phyloP scores from a whole-genome alignment of 73 alveolate genomes.

The Paramecium octaurelia region DNA sequence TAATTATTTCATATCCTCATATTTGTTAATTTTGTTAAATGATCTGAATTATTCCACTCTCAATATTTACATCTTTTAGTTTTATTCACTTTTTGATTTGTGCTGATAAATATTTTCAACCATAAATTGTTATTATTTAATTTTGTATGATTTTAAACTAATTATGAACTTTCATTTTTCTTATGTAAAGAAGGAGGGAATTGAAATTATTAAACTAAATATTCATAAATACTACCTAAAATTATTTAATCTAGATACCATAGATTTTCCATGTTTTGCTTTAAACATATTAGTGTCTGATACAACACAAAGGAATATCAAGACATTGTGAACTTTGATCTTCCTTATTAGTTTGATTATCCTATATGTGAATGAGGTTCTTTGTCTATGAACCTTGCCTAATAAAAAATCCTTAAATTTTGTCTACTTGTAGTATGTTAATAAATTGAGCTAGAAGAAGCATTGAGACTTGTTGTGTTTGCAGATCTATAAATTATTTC shows the following conservation, averaged over 20 bases:
- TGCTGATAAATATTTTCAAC: too few species aligned
- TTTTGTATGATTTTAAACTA: constrained; percentile 89
- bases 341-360: constrained; percentile 72
- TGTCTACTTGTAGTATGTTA: constrained; percentile 57
- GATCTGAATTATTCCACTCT: too few species aligned
- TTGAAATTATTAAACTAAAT: not conserved
- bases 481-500: constrained; percentile 77
- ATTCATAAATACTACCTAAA: not conserved
- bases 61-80: too few species aligned
- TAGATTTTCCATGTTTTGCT: constrained; percentile 33
- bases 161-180: constrained; percentile 88
- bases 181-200: not conserved
- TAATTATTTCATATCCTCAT: constrained; percentile 64
- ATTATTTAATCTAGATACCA: not conserved
- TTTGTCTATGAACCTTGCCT: too few species aligned
- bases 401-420: too few species aligned
- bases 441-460: constrained; percentile 88
- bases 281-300: not conserved
- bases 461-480: constrained; percentile 77
- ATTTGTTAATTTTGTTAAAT: too few species aligned
- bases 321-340: constrained; percentile 54
- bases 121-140: not conserved
- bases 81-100: too few species aligned
- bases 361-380: not conserved
- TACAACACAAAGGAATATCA: not conserved